Evolutionary conservation across 371 early-diverging fungal species (phyloP).

Genomic region (Mortierella sp.): DNA sequence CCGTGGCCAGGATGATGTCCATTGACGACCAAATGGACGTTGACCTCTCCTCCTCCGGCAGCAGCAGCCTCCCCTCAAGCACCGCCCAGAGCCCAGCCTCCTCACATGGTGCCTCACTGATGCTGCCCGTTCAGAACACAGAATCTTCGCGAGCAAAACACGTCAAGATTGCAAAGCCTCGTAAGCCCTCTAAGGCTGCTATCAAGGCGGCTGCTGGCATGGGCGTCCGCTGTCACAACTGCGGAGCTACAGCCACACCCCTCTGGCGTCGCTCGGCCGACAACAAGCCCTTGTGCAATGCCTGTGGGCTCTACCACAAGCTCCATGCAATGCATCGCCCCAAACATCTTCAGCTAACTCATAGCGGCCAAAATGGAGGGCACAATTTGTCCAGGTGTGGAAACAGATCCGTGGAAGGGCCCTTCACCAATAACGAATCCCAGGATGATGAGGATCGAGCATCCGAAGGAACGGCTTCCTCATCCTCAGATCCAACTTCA

Average conservation of each 20-base stretch:
- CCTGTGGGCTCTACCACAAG: slow-evolving; percentile 95
- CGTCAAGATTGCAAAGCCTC: slow-evolving; percentile 23
- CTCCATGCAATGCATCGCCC: slow-evolving; percentile 82
- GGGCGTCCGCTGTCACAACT: slow-evolving; percentile 81
- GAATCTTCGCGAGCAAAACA: slow-evolving; percentile 16
- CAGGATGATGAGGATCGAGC: not conserved
- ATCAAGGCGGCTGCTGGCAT: slow-evolving; percentile 48
- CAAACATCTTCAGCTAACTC: slow-evolving; percentile 48
- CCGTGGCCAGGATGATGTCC: slow-evolving; percentile 85
- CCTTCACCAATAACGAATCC: not conserved
- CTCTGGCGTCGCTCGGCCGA: slow-evolving; percentile 93
- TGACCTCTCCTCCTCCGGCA: no score
- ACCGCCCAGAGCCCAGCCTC: slow-evolving; percentile 65
- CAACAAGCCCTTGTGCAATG: slow-evolving; percentile 93
- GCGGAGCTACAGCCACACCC: slow-evolving; percentile 90
- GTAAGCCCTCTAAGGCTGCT: slow-evolving; percentile 42
- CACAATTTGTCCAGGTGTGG: slow-evolving; percentile 33
- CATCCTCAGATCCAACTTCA: slow-evolving; percentile 2
- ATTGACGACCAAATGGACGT: slow-evolving; percentile 70
- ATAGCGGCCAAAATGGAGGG: slow-evolving; percentile 11
- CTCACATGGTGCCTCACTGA: no score
- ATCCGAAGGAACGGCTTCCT: slow-evolving; percentile 3
- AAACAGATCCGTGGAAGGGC: slow-evolving; percentile 1
- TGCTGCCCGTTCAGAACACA: no score
- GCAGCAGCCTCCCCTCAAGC: slow-evolving; percentile 86